These are phyloP conservation scores for Telopea speciosissima DNA, from an alignment of 177 flowering plant genomes.

Conservation along the genomic window DNA sequence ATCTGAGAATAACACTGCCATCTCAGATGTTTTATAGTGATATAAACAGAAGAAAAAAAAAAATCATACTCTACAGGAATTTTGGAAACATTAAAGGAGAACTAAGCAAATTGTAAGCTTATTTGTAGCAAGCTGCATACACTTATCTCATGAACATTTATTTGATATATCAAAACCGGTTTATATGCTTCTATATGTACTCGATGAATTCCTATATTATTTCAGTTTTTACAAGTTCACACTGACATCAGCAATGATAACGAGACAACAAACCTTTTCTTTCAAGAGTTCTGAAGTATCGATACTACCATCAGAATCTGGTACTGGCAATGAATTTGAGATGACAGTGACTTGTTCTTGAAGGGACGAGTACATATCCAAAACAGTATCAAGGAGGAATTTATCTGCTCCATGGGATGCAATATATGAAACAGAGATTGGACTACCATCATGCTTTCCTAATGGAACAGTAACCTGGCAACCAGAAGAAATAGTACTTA, in stretches of 20 bases:
- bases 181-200: too few relatives aligned
- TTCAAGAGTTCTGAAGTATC: conserved; percentile 85
- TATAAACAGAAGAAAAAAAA: too few relatives aligned
- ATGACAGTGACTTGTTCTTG: conserved; percentile 58
- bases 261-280: conserved; percentile 58
- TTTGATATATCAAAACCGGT: too few relatives aligned
- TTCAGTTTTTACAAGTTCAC: background rate
- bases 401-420: conserved; percentile 81
- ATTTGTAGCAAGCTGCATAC: too few relatives aligned
- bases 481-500: background rate
- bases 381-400: conserved; percentile 80
- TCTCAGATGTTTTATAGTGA: too few relatives aligned
- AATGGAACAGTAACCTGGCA: conserved; percentile 76
- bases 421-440: conserved; percentile 73
- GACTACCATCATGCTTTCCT: conserved; percentile 66
- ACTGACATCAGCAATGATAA: background rate
- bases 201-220: too few relatives aligned
- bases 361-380: conserved; percentile 73
- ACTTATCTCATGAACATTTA: too few relatives aligned
- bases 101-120: too few relatives aligned
- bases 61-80: too few relatives aligned
- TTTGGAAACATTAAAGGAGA: too few relatives aligned
- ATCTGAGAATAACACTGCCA: too few relatives aligned
- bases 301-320: conserved; percentile 60
- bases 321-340: conserved; percentile 44